phyloP scores from a whole-genome alignment of 2,329 filamentous ascomycete genomes.

The Elsinoe arachidis region DNA sequence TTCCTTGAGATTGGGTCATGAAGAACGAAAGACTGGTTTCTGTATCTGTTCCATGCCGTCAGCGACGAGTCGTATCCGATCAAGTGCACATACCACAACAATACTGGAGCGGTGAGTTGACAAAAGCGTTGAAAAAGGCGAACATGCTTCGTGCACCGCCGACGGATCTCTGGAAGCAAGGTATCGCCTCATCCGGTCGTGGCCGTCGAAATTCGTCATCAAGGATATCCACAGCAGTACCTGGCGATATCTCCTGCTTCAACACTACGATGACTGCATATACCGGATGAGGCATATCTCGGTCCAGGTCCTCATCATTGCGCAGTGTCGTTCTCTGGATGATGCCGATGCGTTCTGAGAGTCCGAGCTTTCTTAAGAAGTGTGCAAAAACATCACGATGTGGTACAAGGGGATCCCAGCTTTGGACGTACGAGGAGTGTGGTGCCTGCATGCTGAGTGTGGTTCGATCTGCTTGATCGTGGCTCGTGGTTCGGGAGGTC shows the following conservation, averaged over 20 bases:
- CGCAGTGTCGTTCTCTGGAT: neutral
- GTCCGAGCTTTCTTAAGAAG: neutral
- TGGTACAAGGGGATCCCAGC: neutral
- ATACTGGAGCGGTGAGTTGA: slow-evolving; percentile 2
- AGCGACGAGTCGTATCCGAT: neutral
- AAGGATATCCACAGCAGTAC: neutral
- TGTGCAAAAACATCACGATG: slow-evolving; percentile 1
- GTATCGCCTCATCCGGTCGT: neutral
- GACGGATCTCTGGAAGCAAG: neutral
- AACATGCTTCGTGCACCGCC: neutral
- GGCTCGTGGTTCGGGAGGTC: too few species aligned
- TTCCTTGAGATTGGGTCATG: neutral
- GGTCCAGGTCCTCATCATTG: neutral
- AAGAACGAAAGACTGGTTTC: neutral
- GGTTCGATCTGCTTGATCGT: too few species aligned
- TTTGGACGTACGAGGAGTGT: neutral
- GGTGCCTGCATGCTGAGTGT: neutral
- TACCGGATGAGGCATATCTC: slow-evolving; percentile 5
- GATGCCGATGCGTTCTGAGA: neutral
- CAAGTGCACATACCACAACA: neutral
- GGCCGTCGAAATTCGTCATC: neutral
- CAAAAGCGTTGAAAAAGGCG: slow-evolving; percentile 4
- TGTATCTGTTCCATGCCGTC: neutral
- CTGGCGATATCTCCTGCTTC: neutral
- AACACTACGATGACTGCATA: slow-evolving; percentile 2